Conservation (phyloP, 257 asterid species). For the Linaria vulgaris region DNA sequence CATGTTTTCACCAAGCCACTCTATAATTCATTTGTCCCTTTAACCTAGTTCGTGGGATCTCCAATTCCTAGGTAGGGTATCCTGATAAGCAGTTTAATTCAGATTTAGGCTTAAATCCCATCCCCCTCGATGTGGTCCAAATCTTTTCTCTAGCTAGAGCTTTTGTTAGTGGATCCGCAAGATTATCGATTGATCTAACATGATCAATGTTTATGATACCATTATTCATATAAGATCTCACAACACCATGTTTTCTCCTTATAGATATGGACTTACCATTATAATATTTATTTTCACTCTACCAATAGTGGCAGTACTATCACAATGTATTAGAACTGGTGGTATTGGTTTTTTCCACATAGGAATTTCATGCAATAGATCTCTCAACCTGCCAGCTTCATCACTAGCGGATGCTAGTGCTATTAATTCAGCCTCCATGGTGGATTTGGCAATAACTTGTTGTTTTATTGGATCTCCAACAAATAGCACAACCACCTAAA, state of each 20-base stretch:
- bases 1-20: not conserved
- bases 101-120: not conserved
- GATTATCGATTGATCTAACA: not conserved
- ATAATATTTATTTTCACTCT: not conserved
- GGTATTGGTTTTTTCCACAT: too few species aligned
- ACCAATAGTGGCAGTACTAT: not conserved
- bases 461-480: not conserved
- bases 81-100: not conserved
- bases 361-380: too few species aligned
- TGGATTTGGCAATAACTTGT: not conserved
- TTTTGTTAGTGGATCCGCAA: not conserved
- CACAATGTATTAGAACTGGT: not conserved
- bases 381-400: too few species aligned
- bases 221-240: not conserved
- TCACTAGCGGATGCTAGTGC: too few species aligned
- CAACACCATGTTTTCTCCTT: not conserved
- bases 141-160: not conserved
- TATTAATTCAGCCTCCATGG: too few species aligned
- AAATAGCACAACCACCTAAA: not conserved
- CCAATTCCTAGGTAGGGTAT: too few species aligned
- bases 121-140: too few species aligned
- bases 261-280: not conserved
- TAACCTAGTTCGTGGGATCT: too few species aligned
- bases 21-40: not conserved
- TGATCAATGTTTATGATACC: too few species aligned